A percentile compares a stretch with the other conserved stretches of the same genome.
Evolutionary conservation across 2,329 filamentous ascomycete species (phyloP).

Genomic region (Phialophora expanda): DNA sequence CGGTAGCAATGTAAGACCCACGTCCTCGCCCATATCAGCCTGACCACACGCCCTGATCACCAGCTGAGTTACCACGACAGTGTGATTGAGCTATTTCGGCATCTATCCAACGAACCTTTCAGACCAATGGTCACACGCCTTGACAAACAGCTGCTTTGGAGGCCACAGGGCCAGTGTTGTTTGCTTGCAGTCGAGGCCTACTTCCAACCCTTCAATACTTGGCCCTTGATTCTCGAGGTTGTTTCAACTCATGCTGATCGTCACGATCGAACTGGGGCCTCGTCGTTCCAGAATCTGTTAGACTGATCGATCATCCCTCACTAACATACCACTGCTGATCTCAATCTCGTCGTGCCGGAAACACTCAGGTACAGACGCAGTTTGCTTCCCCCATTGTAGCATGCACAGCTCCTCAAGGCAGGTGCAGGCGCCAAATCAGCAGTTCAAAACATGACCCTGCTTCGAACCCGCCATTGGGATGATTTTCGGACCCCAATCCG

Average conservation of each 20-base stretch:
- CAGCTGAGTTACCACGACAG: neutral
- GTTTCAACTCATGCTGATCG: slow-evolving; percentile 19
- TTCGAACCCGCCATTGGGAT: neutral
- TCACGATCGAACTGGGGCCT: slow-evolving; percentile 15
- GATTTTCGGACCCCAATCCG: too few species aligned
- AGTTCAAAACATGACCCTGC: neutral
- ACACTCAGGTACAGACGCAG: neutral
- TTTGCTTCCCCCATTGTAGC: neutral
- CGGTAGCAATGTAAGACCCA: neutral
- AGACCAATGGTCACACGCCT: neutral
- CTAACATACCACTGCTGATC: neutral
- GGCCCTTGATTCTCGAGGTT: neutral
- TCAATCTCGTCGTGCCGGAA: neutral
- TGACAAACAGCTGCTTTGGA: neutral
- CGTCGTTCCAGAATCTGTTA: slow-evolving; percentile 20
- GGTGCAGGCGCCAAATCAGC: neutral
- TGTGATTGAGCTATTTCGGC: slow-evolving; percentile 1
- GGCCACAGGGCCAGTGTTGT: neutral
- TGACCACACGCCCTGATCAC: neutral
- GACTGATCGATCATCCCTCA: neutral
- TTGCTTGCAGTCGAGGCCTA: neutral
- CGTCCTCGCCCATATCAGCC: neutral
- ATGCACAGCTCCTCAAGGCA: neutral
- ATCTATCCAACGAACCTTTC: neutral
- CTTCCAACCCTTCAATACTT: neutral